Percentiles rank a stretch among this genome's conserved stretches.
Conservation (phyloP, 164 flowering plant genomes). For the Taxillus chinensis region DNA sequence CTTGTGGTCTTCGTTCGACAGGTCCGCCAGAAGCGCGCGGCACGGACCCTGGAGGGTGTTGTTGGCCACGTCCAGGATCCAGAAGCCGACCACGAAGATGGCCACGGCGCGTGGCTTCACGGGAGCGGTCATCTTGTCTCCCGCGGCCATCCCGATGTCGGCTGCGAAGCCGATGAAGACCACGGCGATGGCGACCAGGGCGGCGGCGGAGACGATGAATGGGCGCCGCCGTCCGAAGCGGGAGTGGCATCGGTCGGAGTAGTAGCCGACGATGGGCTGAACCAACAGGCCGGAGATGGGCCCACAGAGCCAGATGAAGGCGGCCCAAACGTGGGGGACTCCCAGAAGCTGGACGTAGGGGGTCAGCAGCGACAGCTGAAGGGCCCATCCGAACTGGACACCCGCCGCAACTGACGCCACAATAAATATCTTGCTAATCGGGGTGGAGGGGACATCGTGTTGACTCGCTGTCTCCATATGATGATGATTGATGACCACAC, state of each 20-base stretch:
- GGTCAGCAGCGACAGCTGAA: slow-evolving; percentile 6
- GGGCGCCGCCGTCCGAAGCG: slow-evolving; percentile 68
- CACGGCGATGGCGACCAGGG: slow-evolving; percentile 37
- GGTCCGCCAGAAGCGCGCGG: slow-evolving; percentile 59
- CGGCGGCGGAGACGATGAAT: slow-evolving; percentile 49
- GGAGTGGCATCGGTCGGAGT: slow-evolving; percentile 47
- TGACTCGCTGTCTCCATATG: too few relatives aligned
- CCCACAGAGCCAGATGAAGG: slow-evolving; percentile 77
- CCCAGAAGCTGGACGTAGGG: slow-evolving; percentile 28
- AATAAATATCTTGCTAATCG: not conserved
- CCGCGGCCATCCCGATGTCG: slow-evolving; percentile 38
- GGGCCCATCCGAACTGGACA: slow-evolving; percentile 10
- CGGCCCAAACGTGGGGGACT: slow-evolving; percentile 57
- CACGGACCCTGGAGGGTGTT: slow-evolving; percentile 64
- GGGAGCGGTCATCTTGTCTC: slow-evolving; percentile 19
- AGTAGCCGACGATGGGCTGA: slow-evolving; percentile 63
- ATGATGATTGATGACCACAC: too few relatives aligned
- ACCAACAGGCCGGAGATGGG: slow-evolving; percentile 69
- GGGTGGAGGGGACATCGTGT: not conserved
- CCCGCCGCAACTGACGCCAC: slow-evolving; percentile 8
- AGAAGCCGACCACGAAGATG: slow-evolving; percentile 58
- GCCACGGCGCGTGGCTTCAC: slow-evolving; percentile 37
- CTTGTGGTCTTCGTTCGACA: slow-evolving; percentile 24
- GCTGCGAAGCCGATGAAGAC: slow-evolving; percentile 62
- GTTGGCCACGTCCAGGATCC: slow-evolving; percentile 77